Evolutionary conservation across 768 basidiomycete genomes (phyloP), one percentile per base, ranked within the genome.

Genomic region (Symmetrospora coprosmae): DNA sequence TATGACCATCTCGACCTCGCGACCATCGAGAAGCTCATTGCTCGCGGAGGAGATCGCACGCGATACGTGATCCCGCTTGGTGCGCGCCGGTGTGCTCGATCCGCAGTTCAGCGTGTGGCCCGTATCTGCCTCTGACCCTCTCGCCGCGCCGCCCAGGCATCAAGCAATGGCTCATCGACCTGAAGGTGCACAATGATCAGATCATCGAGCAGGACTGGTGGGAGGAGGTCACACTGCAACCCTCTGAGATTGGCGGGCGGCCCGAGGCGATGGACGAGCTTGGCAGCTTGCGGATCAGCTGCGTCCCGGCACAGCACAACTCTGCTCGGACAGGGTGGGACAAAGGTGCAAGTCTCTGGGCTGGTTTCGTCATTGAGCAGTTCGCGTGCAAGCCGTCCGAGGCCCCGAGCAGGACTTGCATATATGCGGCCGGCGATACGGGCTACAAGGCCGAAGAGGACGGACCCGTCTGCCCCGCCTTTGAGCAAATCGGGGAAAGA

Each of bases 131-230:
- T 16, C 17, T 41, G 38, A 41, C 19, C n/a, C n/a, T n/a, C n/a
- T 7, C n/a, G n/a, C 28, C 19, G n/a, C 28, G 28, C 45, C 9
- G 27, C 27, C 16, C 55, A 45, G 43, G 55, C 0, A 80, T 81
- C 0, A 74, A 82, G 13, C 45, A 67, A 9, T 78, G 71, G 68
- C 76, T 66, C 4, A 16, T 9, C 13, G 67, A 66, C 5, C 67
- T 78, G n/a, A 75, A 75, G 7, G 72, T 80, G 28, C 73, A 75
- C 0, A 62, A 69, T 0, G 68, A 70, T 4, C 69, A 77, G 43
- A 73, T 77, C 9, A 76, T 79, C 56, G 77, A 78, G 67, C 71
- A 83, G 68, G 82, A 84, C 68, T 84, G 82, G 82, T 82, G 81
- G 80, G 76, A 80, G 17, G 72, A 76, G 16, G 64, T 69, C 23